Evolutionary conservation across 225 moss, liverwort and hornwort species (phyloP), one percentile per base, ranked within the genome.

Genomic region (Pleurozium schreberi): DNA sequence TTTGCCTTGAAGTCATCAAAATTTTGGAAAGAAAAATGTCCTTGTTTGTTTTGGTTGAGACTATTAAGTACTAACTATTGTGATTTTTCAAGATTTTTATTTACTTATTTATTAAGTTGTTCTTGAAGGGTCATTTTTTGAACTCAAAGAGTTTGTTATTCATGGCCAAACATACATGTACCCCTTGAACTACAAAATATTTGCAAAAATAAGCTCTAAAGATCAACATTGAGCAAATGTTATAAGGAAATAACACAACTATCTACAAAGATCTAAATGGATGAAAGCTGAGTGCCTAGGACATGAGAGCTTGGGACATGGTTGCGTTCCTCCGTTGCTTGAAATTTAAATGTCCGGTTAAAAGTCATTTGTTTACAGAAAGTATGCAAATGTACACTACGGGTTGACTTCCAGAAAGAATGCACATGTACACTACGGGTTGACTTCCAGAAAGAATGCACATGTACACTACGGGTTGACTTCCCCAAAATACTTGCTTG

Each of bases 61-160:
- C 0, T 15, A 0, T 4, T n/a, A 10, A 76, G 5, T 58, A 2
- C 17, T n/a, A 40, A 26, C 7, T 17, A 26, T 25, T 3, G 5
- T 26, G n/a, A n/a, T 27, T 55, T n/a, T 36, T 79, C n/a, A 57
- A 38, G 27, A 14, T 36, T 76, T 36, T 34, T 21, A 13, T 25
- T 18, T 18, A 27, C 28, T 28, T 59, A 42, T 28, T 80, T 59
- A 28, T 27, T 30, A 28, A 40, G 12, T 42, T 34, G 42, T 19
- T 59, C 8, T 28, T 13, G 42, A 28, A 27, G 18, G 10, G 8
- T 40, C 40, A 59, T 59, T 40, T n/a, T 40, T n/a, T 4, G 0
- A 28, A 30, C 6, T 11, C 3, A 79, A 79, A n/a, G 16, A 6
- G 2, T 16, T 70, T 57, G 5, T 1, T 57, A 25, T 26, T 57